Conservation (phyloP, 2,329 filamentous ascomycete genomes). For the Aspergillus versicolor region DNA sequence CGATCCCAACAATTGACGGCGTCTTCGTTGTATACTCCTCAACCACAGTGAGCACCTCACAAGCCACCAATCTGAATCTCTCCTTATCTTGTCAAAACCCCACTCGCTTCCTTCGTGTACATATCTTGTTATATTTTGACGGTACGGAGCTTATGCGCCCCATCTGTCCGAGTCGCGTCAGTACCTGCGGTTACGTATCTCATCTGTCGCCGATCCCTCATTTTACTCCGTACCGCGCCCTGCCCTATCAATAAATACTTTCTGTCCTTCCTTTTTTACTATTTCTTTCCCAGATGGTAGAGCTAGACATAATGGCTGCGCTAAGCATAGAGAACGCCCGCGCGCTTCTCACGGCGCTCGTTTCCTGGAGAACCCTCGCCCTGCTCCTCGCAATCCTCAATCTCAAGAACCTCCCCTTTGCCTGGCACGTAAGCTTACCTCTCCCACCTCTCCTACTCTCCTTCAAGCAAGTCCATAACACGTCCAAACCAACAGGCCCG, state of each 20-base stretch:
- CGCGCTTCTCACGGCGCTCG: slow-evolving; percentile 21
- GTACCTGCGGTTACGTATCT: neutral
- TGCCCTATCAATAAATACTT: too few relatives aligned
- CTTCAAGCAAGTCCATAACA: neutral
- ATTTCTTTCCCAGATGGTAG: neutral
- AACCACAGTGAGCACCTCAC: neutral
- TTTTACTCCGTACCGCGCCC: neutral
- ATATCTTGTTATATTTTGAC: neutral
- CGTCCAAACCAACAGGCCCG: slow-evolving; percentile 48
- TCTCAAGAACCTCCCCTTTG: slow-evolving; percentile 38
- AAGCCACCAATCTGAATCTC: neutral
- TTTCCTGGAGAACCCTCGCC: slow-evolving; percentile 37
- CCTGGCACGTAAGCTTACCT: slow-evolving; percentile 40
- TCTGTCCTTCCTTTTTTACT: neutral
- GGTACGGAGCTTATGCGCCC: neutral
- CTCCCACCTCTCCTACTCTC: neutral
- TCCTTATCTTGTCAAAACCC: neutral
- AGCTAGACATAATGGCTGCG: slow-evolving; percentile 7
- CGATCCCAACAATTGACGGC: slow-evolving; percentile 5
- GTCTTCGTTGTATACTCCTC: neutral
- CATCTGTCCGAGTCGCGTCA: neutral
- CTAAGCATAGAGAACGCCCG: slow-evolving; percentile 24
- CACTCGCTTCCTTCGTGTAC: neutral
- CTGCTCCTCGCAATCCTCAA: slow-evolving; percentile 38
- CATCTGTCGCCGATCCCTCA: neutral